phyloP scores from a whole-genome alignment of 257 asterid species.

The Coffea eugenioides region DNA sequence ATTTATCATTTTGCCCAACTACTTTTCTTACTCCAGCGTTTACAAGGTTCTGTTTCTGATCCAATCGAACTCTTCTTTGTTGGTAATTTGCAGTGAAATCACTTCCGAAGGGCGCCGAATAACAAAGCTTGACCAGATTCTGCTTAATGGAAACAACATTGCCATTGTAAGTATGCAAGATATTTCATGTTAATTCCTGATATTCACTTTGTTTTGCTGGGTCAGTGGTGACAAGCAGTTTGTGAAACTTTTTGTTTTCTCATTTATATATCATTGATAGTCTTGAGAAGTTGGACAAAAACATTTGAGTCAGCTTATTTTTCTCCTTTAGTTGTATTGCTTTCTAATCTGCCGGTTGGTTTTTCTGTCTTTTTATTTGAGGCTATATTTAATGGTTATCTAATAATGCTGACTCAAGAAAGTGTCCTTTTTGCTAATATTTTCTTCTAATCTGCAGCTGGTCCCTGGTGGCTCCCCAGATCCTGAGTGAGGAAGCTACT shows the following conservation, averaged over 20 bases:
- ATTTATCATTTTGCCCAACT: neutral
- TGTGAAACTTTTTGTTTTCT: neutral
- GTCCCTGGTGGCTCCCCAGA: slow-evolving; percentile 57
- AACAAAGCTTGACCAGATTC: slow-evolving; percentile 85
- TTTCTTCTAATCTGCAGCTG: slow-evolving; percentile 31
- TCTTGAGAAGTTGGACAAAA: neutral
- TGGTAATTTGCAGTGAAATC: slow-evolving; percentile 58
- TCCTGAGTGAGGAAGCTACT: slow-evolving; percentile 24
- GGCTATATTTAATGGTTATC: neutral
- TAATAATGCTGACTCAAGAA: neutral
- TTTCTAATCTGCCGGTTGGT: neutral
- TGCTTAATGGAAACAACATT: slow-evolving; percentile 92
- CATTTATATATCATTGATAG: neutral
- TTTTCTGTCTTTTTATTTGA: neutral
- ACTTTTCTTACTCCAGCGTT: no score
- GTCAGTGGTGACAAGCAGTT: neutral
- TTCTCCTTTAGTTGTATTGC: neutral
- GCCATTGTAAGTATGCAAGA: slow-evolving; percentile 69
- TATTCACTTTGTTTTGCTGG: neutral
- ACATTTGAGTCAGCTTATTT: neutral
- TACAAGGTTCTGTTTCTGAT: neutral
- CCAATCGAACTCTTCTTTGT: neutral
- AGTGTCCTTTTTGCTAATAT: neutral
- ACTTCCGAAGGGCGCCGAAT: slow-evolving; percentile 91
- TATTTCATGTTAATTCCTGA: neutral